phyloP scores from a whole-genome alignment of 2,329 filamentous ascomycete genomes.

The Alternaria gansuensis region DNA sequence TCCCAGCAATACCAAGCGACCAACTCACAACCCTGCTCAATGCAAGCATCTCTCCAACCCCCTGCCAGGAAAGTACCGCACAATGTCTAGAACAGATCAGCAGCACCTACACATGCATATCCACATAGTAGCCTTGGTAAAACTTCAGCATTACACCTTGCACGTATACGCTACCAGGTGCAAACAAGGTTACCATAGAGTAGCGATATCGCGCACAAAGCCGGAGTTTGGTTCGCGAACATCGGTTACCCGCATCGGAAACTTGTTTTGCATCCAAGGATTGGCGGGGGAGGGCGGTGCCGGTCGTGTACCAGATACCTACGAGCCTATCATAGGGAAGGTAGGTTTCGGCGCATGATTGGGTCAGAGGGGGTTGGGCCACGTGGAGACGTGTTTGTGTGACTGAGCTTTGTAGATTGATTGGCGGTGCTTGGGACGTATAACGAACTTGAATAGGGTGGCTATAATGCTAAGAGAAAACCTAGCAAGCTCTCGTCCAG shows the following conservation, averaged over 20 bases:
- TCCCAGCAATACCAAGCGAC: no score
- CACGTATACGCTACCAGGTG: background rate
- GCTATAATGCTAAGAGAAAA: background rate
- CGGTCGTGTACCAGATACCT: conserved; percentile 1
- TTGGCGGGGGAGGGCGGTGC: background rate
- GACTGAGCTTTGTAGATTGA: background rate
- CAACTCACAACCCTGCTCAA: background rate
- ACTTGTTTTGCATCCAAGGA: background rate
- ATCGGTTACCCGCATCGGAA: conserved; percentile 5
- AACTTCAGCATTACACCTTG: no score
- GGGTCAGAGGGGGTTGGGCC: background rate
- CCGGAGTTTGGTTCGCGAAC: conserved; percentile 2
- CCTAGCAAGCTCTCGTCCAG: background rate
- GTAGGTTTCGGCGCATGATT: background rate
- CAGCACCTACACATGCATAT: background rate
- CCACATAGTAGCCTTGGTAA: background rate
- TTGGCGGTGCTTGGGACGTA: background rate
- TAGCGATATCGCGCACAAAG: background rate
- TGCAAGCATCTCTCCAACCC: background rate
- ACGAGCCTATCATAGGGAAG: background rate
- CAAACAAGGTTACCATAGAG: background rate
- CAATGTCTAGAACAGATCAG: background rate
- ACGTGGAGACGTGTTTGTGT: background rate
- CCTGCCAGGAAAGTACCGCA: background rate
- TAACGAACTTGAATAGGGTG: background rate